Evolutionary conservation across 768 basidiomycete species (phyloP).

Genomic region (Lepiota subincarnata): DNA sequence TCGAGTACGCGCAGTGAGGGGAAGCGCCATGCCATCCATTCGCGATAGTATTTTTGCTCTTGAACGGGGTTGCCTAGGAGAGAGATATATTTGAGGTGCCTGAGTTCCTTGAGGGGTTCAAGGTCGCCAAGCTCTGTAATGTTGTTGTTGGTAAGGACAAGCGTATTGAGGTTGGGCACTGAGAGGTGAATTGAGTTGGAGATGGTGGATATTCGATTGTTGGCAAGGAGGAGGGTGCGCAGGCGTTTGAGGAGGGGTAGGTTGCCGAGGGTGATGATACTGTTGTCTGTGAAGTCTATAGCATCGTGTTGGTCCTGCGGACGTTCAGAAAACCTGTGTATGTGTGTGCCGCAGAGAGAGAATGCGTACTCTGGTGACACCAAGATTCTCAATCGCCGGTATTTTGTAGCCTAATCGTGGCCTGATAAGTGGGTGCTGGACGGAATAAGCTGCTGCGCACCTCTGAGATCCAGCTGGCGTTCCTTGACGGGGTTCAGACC

Average conservation of each 20-base stretch:
- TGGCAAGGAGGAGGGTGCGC: conserved; percentile 78
- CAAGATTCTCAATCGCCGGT: conserved; percentile 93
- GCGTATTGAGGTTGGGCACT: conserved; percentile 76
- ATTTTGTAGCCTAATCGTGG: conserved; percentile 77
- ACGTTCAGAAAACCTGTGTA: conserved; percentile 13
- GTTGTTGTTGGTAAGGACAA: conserved; percentile 82
- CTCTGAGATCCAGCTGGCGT: conserved; percentile 88
- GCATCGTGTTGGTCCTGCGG: conserved; percentile 87
- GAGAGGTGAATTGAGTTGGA: conserved; percentile 81
- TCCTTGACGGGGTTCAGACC: conserved; percentile 82
- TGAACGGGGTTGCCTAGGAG: conserved; percentile 80
- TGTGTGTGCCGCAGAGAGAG: conserved; percentile 14
- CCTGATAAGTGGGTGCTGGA: conserved; percentile 20
- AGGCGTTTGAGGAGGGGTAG: conserved; percentile 84
- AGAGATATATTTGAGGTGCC: conserved; percentile 68
- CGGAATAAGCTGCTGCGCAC: conserved; percentile 33
- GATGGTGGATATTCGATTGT: conserved; percentile 83
- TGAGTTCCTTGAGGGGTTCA: conserved; percentile 75
- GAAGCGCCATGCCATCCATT: conserved; percentile 91
- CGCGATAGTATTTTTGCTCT: conserved; percentile 94
- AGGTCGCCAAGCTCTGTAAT: conserved; percentile 79
- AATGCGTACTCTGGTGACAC: conserved; percentile 65
- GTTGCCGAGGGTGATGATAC: conserved; percentile 77
- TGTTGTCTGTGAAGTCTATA: conserved; percentile 92
- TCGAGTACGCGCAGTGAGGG: conserved; percentile 87